These are phyloP conservation scores for Diaporthe capsici DNA, from an alignment of 2,329 filamentous ascomycete genomes.

Conservation along the genomic window DNA sequence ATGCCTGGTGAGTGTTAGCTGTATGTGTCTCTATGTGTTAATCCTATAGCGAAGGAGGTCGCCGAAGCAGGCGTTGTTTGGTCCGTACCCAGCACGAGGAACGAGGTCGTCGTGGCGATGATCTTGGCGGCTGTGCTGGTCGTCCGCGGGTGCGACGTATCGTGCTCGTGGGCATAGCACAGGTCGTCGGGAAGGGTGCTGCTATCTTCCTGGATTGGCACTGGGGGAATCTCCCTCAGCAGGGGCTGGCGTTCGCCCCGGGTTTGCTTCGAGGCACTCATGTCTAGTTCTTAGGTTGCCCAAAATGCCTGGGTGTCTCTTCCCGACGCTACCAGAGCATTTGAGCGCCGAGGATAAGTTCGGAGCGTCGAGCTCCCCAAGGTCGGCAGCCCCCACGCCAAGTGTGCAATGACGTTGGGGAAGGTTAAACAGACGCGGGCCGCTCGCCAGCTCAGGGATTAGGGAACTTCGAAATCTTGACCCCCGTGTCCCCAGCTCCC, in stretches of 20 bases:
- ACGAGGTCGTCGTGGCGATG: conserved; percentile 43
- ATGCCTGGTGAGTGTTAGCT: background rate
- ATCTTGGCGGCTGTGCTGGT: conserved; percentile 25
- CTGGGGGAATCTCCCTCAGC: background rate
- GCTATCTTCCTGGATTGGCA: conserved; percentile 13
- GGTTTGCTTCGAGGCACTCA: background rate
- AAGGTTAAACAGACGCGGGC: background rate
- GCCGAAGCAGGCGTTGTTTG: no score
- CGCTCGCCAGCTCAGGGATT: background rate
- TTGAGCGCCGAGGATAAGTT: background rate
- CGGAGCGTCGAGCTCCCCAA: background rate
- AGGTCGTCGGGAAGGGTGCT: background rate
- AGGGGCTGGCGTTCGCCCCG: background rate
- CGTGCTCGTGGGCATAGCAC: conserved; percentile 17
- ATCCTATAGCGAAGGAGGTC: no score
- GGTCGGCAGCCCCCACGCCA: background rate
- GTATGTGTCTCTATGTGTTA: no score
- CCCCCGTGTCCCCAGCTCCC: no score
- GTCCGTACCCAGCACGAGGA: conserved; percentile 44
- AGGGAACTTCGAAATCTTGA: background rate
- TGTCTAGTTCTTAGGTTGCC: background rate
- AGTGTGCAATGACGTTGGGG: background rate
- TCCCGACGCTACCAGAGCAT: background rate
- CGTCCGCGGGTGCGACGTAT: background rate
- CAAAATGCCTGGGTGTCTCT: background rate